Percentiles rank a stretch among this genome's conserved stretches.
Evolutionary conservation across 2,329 filamentous ascomycete species (phyloP).

Genomic region (Pseudogymnoascus sp.): DNA sequence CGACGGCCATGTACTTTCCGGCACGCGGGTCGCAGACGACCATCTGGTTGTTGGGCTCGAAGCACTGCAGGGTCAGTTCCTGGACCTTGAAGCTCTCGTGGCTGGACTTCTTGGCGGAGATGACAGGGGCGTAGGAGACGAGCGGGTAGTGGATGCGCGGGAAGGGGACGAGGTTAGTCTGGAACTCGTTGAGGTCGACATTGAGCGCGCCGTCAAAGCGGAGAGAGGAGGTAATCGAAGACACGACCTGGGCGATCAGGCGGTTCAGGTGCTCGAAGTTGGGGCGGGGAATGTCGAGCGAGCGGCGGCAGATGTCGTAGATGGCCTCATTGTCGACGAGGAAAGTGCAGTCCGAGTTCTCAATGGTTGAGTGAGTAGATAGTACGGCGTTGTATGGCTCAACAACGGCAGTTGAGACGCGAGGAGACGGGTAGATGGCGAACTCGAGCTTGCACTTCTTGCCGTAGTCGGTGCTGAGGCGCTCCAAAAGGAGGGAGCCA

Average conservation of each 20-base stretch:
- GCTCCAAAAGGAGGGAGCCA: conserved; percentile 56
- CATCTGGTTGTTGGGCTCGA: conserved; percentile 64
- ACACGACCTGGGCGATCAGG: conserved; percentile 60
- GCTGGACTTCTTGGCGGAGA: conserved; percentile 51
- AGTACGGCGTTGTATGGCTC: conserved; percentile 61
- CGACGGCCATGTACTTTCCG: conserved; percentile 63
- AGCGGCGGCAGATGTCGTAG: conserved; percentile 60
- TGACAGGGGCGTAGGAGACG: conserved; percentile 57
- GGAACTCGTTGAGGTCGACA: conserved; percentile 62
- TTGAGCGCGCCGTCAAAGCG: conserved; percentile 61
- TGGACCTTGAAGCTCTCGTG: conserved; percentile 61
- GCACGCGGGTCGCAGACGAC: conserved; percentile 59
- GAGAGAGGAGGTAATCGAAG: conserved; percentile 57
- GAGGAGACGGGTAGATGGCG: conserved; percentile 57
- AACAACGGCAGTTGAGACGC: conserved; percentile 58
- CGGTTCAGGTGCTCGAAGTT: conserved; percentile 59
- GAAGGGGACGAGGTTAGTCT: conserved; percentile 62
- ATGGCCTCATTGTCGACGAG: conserved; percentile 63
- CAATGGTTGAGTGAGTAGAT: conserved; percentile 52
- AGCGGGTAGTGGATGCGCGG: conserved; percentile 61
- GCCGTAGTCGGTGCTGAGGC: conserved; percentile 56
- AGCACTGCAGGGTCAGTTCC: conserved; percentile 59
- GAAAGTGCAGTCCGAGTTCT: conserved; percentile 62
- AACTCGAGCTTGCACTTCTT: conserved; percentile 65
- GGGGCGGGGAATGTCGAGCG: conserved; percentile 57